These are phyloP conservation scores for Solanum etuberosum DNA, from an alignment of 257 asterid species.

Conservation along the genomic window DNA sequence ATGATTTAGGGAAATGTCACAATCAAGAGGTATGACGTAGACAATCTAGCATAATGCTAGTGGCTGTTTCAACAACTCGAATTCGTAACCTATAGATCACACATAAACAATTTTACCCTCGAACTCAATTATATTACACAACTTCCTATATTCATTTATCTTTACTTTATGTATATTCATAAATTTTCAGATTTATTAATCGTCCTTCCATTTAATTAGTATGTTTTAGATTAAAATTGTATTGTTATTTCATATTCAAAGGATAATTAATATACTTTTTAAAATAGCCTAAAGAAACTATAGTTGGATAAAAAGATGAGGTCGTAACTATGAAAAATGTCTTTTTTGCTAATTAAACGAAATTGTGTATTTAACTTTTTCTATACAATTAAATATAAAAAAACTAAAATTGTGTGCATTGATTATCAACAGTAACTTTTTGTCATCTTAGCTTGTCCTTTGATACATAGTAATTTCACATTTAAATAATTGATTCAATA, in stretches of 20 bases:
- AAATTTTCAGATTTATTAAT: neutral
- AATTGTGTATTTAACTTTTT: neutral
- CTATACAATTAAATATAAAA: neutral
- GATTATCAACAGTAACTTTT: neutral
- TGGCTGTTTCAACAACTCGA: neutral
- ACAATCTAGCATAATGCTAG: no score
- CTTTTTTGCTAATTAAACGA: neutral
- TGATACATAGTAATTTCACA: neutral
- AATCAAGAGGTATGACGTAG: neutral
- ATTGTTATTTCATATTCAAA: neutral
- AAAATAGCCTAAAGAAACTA: neutral
- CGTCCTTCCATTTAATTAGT: neutral
- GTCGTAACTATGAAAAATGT: neutral
- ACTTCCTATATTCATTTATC: neutral
- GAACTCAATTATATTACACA: neutral
- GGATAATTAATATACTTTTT: neutral
- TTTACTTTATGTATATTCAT: neutral
- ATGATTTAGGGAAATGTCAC: neutral
- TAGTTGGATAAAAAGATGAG: neutral
- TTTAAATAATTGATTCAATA: neutral
- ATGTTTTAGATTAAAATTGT: neutral
- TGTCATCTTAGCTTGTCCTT: neutral
- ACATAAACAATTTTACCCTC: accelerated
- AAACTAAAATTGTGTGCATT: neutral
- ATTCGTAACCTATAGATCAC: neutral